Conservation (phyloP, 2,329 filamentous ascomycete species). For the Coniochaeta sp. region DNA sequence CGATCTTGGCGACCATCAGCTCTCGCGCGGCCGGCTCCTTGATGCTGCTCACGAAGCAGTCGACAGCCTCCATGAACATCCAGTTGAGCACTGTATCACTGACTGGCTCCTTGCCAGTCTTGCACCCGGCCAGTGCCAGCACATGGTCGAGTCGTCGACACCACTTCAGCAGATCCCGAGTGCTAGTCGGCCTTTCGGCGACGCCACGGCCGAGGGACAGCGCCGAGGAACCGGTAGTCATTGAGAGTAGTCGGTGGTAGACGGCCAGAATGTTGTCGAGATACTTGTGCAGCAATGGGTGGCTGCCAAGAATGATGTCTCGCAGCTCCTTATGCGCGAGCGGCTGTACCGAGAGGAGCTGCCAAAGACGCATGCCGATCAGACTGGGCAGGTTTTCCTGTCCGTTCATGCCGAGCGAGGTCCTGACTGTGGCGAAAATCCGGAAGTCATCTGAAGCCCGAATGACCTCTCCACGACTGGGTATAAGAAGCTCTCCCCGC, state of each 20-base stretch:
- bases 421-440: slow-evolving; percentile 86
- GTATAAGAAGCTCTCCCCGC: slow-evolving; percentile 81
- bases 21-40: slow-evolving; percentile 56
- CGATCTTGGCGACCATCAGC: slow-evolving; percentile 61
- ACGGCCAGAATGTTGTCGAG: slow-evolving; percentile 52
- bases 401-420: slow-evolving; percentile 60
- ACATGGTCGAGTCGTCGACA: slow-evolving; percentile 68
- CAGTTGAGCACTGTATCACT: slow-evolving; percentile 67
- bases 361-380: slow-evolving; percentile 83
- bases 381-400: slow-evolving; percentile 63
- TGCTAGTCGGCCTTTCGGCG: slow-evolving; percentile 42
- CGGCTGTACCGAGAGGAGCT: slow-evolving; percentile 60
- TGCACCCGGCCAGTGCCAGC: slow-evolving; percentile 53
- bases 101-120: slow-evolving; percentile 61
- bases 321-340: slow-evolving; percentile 64
- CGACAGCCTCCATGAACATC: slow-evolving; percentile 89
- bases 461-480: slow-evolving; percentile 80
- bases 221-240: slow-evolving; percentile 26
- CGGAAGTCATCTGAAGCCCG: slow-evolving; percentile 79
- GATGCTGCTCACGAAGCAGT: slow-evolving; percentile 83
- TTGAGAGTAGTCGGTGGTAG: slow-evolving; percentile 43
- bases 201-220: slow-evolving; percentile 24
- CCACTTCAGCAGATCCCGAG: slow-evolving; percentile 82
- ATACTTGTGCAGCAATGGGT: slow-evolving; percentile 62
- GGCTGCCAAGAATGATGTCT: slow-evolving; percentile 63